Conservation (phyloP, 345 rosid species). For the Hibiscus tridactylites region DNA sequence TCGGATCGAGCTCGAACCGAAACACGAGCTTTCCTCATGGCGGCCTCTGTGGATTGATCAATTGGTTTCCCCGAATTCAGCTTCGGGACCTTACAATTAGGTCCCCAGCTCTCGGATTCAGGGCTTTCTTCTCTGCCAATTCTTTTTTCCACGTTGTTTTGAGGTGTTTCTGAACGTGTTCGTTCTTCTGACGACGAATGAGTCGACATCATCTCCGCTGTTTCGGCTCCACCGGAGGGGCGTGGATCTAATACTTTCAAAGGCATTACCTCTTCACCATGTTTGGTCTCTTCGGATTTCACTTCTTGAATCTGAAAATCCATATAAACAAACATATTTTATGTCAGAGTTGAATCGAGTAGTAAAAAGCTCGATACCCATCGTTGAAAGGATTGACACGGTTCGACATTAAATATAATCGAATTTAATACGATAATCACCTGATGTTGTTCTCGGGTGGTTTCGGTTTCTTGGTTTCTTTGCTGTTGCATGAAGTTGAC, state of each 20-base stretch:
- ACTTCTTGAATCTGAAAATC: constrained; percentile 32
- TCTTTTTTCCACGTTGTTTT: neutral
- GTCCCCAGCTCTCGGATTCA: constrained; percentile 59
- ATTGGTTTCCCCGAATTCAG: constrained; percentile 21
- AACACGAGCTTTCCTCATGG: constrained; percentile 96
- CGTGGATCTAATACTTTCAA: constrained; percentile 61
- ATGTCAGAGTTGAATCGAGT: too few relatives aligned
- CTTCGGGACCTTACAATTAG: constrained; percentile 41
- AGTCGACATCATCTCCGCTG: constrained; percentile 28
- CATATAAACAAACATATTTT: too few relatives aligned
- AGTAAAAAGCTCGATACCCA: too few relatives aligned
- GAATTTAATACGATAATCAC: constrained; percentile 14
- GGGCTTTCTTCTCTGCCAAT: constrained; percentile 43
- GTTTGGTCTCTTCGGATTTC: constrained; percentile 37
- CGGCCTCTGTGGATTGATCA: constrained; percentile 68
- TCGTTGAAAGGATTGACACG: too few relatives aligned
- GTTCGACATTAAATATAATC: too few relatives aligned
- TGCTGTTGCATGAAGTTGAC: constrained; percentile 55
- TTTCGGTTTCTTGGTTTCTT: constrained; percentile 23
- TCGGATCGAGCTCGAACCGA: constrained; percentile 97
- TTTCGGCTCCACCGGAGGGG: constrained; percentile 30
- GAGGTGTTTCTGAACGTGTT: constrained; percentile 51
- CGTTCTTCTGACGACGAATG: constrained; percentile 75
- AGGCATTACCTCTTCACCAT: constrained; percentile 24
- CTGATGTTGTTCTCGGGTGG: constrained; percentile 23